These are phyloP conservation scores for Selaginella moellendorffii DNA, from an alignment of 75 land plant species.

Conservation along the genomic window DNA sequence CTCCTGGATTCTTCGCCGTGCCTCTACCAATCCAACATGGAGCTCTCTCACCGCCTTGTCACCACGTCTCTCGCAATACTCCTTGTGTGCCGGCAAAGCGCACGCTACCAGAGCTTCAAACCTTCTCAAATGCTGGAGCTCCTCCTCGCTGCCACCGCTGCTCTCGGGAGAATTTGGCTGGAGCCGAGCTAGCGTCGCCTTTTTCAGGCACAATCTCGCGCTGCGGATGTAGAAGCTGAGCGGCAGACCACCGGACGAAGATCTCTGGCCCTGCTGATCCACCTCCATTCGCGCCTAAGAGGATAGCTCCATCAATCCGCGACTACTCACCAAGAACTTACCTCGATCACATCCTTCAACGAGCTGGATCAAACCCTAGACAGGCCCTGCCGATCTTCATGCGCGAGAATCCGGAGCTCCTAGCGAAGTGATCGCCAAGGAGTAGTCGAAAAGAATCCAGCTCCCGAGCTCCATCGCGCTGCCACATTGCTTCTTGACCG, in stretches of 20 bases:
- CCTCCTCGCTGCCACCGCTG: conserved; percentile 12
- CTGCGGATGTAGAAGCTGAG: conserved; percentile 28
- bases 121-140: conserved; percentile 20
- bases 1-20: conserved; percentile 15
- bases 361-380: too few relatives aligned
- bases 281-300: too few relatives aligned
- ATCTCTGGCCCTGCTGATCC: too few relatives aligned
- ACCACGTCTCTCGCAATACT: conserved; percentile 13
- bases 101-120: conserved; percentile 18
- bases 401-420: too few relatives aligned
- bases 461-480: too few relatives aligned
- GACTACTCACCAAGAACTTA: too few relatives aligned
- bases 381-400: too few relatives aligned
- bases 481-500: too few relatives aligned
- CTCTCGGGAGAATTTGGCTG: conserved; percentile 5
- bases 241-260: conserved; percentile 14
- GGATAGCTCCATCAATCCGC: too few relatives aligned
- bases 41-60: conserved; percentile 26
- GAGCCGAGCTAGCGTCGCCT: conserved; percentile 16
- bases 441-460: too few relatives aligned
- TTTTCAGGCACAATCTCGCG: conserved; percentile 21
- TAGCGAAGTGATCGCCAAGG: too few relatives aligned
- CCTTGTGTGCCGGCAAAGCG: conserved; percentile 26
- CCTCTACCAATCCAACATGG: conserved; percentile 14
- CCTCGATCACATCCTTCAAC: too few relatives aligned